These are phyloP conservation scores for Goffeauzyma gilvescens DNA, from an alignment of 768 basidiomycete species.

Conservation along the genomic window DNA sequence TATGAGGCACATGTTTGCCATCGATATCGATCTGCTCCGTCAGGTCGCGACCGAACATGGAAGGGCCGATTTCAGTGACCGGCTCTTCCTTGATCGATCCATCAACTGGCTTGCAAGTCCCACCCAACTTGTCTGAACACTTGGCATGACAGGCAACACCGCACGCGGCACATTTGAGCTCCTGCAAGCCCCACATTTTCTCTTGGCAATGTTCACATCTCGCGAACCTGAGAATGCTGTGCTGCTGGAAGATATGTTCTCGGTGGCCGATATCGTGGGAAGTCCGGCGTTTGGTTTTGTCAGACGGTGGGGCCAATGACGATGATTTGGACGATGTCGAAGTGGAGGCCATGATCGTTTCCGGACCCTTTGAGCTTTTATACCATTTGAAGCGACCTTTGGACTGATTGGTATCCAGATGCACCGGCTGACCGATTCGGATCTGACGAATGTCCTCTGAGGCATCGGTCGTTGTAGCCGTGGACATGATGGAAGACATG, in stretches of 20 bases:
- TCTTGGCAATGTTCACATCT: constrained; percentile 91
- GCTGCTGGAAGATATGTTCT: constrained; percentile 74
- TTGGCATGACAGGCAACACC: constrained; percentile 71
- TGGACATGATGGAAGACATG: constrained; percentile 22
- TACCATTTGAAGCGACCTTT: constrained; percentile 36
- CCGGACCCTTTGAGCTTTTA: constrained; percentile 32
- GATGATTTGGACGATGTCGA: constrained; percentile 31
- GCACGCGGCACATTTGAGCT: constrained; percentile 68
- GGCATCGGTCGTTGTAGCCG: constrained; percentile 27
- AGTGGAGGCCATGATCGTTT: constrained; percentile 18
- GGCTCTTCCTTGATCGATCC: constrained; percentile 12
- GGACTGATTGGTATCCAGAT: constrained; percentile 23
- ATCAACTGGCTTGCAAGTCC: constrained; percentile 43
- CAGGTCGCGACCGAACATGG: constrained; percentile 83
- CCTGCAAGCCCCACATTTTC: constrained; percentile 96
- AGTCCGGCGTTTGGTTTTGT: constrained; percentile 15
- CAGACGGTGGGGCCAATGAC: constrained; percentile 14
- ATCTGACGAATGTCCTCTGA: constrained; percentile 33
- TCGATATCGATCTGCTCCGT: constrained; percentile 50
- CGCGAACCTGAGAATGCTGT: constrained; percentile 69
- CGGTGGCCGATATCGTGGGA: constrained; percentile 28
- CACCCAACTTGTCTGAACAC: constrained; percentile 51
- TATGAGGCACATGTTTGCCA: constrained; percentile 44
- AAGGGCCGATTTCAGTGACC: constrained; percentile 38
- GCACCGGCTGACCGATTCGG: constrained; percentile 26